Conservation (phyloP, 306 rosid species). For the Cicer chorassanicum region DNA sequence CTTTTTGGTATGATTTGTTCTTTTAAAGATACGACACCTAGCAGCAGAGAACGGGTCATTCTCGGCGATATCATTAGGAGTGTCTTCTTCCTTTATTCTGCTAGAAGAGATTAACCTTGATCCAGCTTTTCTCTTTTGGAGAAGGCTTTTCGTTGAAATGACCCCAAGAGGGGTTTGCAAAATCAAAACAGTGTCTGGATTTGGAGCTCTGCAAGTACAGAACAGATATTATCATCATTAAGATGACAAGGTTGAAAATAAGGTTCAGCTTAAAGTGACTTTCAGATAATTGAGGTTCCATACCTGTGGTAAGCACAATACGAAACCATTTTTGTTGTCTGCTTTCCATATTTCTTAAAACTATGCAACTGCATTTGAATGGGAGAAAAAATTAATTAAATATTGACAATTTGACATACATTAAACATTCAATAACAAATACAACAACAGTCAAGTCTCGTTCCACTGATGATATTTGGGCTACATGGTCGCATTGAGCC, state of each 20-base stretch:
- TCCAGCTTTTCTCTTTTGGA: conserved; percentile 81
- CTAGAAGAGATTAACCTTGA: conserved; percentile 88
- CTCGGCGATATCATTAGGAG: conserved; percentile 62
- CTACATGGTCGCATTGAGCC: not conserved
- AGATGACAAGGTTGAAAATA: conserved; percentile 42
- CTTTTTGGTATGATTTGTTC: conserved; percentile 77
- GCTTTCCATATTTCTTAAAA: conserved; percentile 90
- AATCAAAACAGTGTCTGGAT: conserved; percentile 92
- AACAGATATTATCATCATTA: conserved; percentile 46
- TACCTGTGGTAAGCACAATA: conserved; percentile 99
- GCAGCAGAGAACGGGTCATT: conserved; percentile 87
- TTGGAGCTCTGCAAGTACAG: conserved; percentile 83
- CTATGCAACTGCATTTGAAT: conserved; percentile 81
- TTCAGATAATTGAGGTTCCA: conserved; percentile 44
- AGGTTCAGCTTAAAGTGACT: conserved; percentile 25
- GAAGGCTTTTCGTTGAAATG: conserved; percentile 90
- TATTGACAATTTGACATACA: conserved; percentile 14
- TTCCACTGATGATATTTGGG: not conserved
- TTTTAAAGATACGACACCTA: conserved; percentile 77
- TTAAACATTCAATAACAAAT: conserved; percentile 37
- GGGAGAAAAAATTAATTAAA: conserved; percentile 38
- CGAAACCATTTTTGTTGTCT: conserved; percentile 91
- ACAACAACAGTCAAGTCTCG: not conserved
- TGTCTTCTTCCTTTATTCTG: conserved; percentile 63
- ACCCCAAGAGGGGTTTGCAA: conserved; percentile 93